Evolutionary conservation across 2,329 filamentous ascomycete species (phyloP).

Genomic region (Dothideomycetes sp.): DNA sequence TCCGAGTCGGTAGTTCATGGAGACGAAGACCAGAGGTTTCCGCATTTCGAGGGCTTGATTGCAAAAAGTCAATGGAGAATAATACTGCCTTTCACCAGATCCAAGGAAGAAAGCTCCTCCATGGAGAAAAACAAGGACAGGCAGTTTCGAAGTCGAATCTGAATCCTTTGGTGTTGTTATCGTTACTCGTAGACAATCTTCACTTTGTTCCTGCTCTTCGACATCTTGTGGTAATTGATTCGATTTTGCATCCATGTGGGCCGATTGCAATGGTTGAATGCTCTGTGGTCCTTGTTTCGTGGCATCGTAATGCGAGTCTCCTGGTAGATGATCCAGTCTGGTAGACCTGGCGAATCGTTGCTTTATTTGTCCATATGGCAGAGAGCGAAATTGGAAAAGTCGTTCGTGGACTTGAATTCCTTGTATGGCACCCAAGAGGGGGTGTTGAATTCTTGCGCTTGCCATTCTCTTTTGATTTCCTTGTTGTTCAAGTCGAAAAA

Average conservation of each 20-base stretch:
- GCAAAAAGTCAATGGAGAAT: slow-evolving; percentile 11
- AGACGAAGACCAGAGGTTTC: slow-evolving; percentile 11
- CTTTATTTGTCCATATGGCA: slow-evolving; percentile 13
- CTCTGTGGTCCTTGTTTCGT: slow-evolving; percentile 9
- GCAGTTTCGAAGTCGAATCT: background rate
- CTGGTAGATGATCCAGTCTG: background rate
- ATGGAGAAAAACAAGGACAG: slow-evolving; percentile 15
- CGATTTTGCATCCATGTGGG: slow-evolving; percentile 12
- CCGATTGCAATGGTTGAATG: slow-evolving; percentile 11
- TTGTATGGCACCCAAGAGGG: slow-evolving; percentile 5
- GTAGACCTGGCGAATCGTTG: slow-evolving; percentile 14
- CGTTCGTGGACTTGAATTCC: background rate
- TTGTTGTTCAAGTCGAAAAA: too few relatives aligned
- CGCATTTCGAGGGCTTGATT: slow-evolving; percentile 7
- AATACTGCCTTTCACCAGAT: slow-evolving; percentile 10
- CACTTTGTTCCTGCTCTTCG: slow-evolving; percentile 7
- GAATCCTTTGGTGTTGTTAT: slow-evolving; percentile 8
- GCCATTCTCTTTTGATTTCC: too few relatives aligned
- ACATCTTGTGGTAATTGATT: slow-evolving; percentile 14
- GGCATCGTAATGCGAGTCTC: slow-evolving; percentile 7
- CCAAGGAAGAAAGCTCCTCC: slow-evolving; percentile 15
- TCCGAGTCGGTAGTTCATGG: slow-evolving; percentile 15
- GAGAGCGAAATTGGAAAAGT: slow-evolving; percentile 10
- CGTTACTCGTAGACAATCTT: slow-evolving; percentile 13
- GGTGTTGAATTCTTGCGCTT: slow-evolving; percentile 1